Evolutionary conservation across 2,329 filamentous ascomycete genomes (phyloP), one percentile per base, ranked within the genome.

Genomic region (Ceratocystis variospora): DNA sequence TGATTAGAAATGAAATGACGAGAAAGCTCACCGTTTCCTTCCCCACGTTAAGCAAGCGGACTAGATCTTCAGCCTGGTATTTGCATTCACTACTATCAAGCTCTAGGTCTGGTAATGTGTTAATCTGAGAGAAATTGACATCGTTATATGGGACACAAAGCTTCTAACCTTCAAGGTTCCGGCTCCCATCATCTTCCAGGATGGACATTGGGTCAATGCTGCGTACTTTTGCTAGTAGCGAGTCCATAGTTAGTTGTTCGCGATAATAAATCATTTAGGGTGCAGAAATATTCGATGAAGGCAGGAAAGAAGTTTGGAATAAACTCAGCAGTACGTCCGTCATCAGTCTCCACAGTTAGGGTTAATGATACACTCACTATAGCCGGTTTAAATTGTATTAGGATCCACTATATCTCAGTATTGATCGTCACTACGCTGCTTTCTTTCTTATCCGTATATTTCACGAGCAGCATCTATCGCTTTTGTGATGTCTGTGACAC

Each of bases 401-500:
- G 10, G 25, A 6, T 37, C 33, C 25, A 33, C 31, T 59, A 12
- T 37, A 6, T 37, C 6, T 5, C n/a, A 33, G 8, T 59, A 8
- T 31, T 59, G 31, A 8, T 19, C 17, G 12, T 12, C 10, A 37
- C 50, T 31, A 2, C 4, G 5, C 48, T 15, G 25, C 48, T 19
- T 12, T 28, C 48, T 53, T 19, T 28, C 48, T 53, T 19, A 59
- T 37, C 55, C 55, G 7, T 59, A 48, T 62, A 44, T 6, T 31
- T 48, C 53, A 46, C 57, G 64, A 8, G 59, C 80, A 71, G 86
- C 83, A 61, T 85, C 80, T 64, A 90, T 76, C 0, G 81, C 86
- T 2, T 78, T 81, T 5, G 76, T 71, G 5, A 79, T 75, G 68
- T 92, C 87, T 2, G 80, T 83, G 67, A 78, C 79, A 3, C 79